Percentiles rank a stretch among this genome's conserved stretches.
These are phyloP conservation scores for Adansonia madagascariensis DNA, from an alignment of 441 rosid species.

Conservation along the genomic window DNA sequence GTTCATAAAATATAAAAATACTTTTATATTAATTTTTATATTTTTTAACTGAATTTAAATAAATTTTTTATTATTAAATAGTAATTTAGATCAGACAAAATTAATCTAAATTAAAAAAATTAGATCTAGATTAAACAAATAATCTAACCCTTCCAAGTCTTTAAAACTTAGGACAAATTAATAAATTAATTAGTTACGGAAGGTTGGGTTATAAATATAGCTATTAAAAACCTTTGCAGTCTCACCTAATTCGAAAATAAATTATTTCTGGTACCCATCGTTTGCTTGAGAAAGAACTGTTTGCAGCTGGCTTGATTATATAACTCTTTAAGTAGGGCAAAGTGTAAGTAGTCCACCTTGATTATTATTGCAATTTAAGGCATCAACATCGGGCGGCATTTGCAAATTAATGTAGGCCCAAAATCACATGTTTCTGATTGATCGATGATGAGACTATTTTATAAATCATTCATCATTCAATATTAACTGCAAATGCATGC, in stretches of 20 bases:
- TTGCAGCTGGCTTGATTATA: too few relatives aligned
- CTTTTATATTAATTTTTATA: too few relatives aligned
- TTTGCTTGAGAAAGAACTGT: neutral
- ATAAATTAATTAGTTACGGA: slow-evolving; percentile 22
- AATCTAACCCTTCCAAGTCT: too few relatives aligned
- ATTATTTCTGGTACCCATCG: slow-evolving; percentile 29
- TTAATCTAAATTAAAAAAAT: too few relatives aligned
- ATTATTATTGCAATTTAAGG: neutral
- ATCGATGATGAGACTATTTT: neutral
- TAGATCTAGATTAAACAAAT: too few relatives aligned
- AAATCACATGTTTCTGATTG: slow-evolving; percentile 19
- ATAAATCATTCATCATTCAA: neutral
- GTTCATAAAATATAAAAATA: too few relatives aligned
- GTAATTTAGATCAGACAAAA: too few relatives aligned
- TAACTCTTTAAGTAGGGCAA: neutral
- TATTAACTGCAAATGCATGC: slow-evolving; percentile 4
- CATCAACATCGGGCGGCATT: neutral
- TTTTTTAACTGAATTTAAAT: too few relatives aligned
- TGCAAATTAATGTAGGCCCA: neutral
- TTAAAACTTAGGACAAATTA: too few relatives aligned
- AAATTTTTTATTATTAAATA: too few relatives aligned
- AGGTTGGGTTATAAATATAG: slow-evolving; percentile 28
- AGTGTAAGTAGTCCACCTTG: neutral
- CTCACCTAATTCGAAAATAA: slow-evolving; percentile 23
- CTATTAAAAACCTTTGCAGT: slow-evolving; percentile 6